A percentile compares a stretch with the other conserved stretches of the same genome.
These are phyloP conservation scores for Blastocladiella emersonii DNA, from an alignment of 371 early-diverging fungal species.

Conservation along the genomic window DNA sequence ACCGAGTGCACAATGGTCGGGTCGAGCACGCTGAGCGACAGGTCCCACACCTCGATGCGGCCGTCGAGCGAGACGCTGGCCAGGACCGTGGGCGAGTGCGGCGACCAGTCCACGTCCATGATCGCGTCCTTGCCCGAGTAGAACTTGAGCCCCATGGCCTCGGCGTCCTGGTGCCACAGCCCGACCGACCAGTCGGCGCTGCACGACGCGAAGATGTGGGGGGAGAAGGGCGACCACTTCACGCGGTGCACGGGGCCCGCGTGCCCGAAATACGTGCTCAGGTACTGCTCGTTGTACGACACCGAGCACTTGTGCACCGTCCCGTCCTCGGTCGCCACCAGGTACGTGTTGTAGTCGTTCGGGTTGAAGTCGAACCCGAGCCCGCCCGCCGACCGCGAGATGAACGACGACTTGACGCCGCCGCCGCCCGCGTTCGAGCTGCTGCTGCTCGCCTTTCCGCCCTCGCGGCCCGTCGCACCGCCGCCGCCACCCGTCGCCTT, in stretches of 20 bases:
- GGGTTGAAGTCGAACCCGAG: conserved; percentile 36
- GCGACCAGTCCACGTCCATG: conserved; percentile 34
- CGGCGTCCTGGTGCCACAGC: conserved; percentile 28
- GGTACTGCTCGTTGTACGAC: conserved; percentile 39
- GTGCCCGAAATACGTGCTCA: conserved; percentile 28
- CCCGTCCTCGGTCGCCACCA: conserved; percentile 39
- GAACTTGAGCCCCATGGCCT: conserved; percentile 24
- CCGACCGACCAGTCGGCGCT: conserved; percentile 34
- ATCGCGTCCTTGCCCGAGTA: conserved; percentile 33
- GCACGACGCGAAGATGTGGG: conserved; percentile 23
- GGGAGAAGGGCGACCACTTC: conserved; percentile 31
- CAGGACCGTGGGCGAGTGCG: conserved; percentile 25
- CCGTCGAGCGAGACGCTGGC: conserved; percentile 32
- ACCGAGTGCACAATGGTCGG: conserved; percentile 34
- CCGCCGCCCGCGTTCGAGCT: not conserved
- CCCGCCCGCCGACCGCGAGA: conserved; percentile 33
- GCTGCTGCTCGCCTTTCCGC: not conserved
- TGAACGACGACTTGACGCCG: conserved; percentile 12
- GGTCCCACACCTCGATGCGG: conserved; percentile 40
- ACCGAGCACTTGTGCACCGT: conserved; percentile 34
- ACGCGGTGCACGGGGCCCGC: conserved; percentile 32
- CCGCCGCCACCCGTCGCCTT: not conserved
- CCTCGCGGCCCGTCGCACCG: not conserved
- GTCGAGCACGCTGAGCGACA: conserved; percentile 31
- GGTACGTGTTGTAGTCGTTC: conserved; percentile 26